These are phyloP conservation scores for Penstemon barbatus DNA, from an alignment of 257 asterid species.

Conservation along the genomic window DNA sequence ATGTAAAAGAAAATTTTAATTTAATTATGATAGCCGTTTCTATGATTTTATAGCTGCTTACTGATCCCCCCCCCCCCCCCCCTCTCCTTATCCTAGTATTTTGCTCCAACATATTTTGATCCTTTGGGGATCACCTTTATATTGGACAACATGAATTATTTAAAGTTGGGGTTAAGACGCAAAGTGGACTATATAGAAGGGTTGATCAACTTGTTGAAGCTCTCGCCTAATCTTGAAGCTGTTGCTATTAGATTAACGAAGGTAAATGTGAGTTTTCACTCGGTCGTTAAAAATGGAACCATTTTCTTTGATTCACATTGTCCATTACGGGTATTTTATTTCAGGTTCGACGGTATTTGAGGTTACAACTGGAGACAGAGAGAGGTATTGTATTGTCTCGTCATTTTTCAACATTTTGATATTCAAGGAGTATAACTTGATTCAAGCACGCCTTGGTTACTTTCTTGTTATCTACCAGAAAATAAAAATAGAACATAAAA, in stretches of 20 bases:
- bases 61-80: not conserved
- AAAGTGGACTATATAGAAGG: constrained; percentile 25
- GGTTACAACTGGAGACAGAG: not conserved
- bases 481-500: too few species aligned
- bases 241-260: constrained; percentile 27
- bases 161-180: constrained; percentile 31
- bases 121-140: constrained; percentile 17
- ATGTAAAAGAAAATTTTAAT: not conserved
- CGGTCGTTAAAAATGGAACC: not conserved
- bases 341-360: constrained; percentile 1
- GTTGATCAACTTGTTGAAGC: constrained; percentile 29
- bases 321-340: constrained; percentile 1
- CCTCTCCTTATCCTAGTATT: constrained; percentile 22
- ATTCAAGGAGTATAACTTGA: not conserved
- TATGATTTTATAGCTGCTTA: constrained; percentile 8
- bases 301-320: not conserved
- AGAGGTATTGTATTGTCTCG: constrained; percentile 24
- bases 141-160: constrained; percentile 24
- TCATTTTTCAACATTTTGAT: not conserved
- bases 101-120: constrained; percentile 13
- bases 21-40: not conserved
- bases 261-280: constrained; percentile 21
- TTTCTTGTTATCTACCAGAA: too few species aligned
- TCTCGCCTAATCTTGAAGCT: constrained; percentile 30
- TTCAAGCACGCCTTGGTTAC: not conserved